These are phyloP conservation scores for Picea mariana DNA, from an alignment of 83 land plant species.

Conservation along the genomic window DNA sequence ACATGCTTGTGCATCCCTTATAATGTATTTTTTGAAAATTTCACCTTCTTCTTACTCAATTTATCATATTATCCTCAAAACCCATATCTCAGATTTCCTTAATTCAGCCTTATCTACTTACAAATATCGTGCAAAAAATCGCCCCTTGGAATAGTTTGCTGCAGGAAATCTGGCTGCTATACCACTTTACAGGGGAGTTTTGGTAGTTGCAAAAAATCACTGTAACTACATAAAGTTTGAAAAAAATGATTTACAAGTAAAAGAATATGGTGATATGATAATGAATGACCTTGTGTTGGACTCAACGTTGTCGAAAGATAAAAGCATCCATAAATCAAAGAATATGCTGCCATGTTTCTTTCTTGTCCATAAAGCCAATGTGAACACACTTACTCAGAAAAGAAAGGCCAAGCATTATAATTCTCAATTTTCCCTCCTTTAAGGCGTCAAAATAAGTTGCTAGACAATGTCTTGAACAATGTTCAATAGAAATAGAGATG, in stretches of 20 bases:
- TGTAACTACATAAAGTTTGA: too few relatives aligned
- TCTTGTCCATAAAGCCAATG: background rate
- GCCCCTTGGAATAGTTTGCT: too few relatives aligned
- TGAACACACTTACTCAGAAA: background rate
- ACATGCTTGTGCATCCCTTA: too few relatives aligned
- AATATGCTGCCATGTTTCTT: background rate
- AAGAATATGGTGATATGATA: slow-evolving; percentile 4
- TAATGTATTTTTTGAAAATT: too few relatives aligned
- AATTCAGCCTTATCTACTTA: too few relatives aligned
- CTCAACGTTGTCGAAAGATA: background rate
- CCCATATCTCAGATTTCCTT: too few relatives aligned
- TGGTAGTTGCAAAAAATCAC: too few relatives aligned
- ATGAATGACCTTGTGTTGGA: background rate
- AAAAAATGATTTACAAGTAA: slow-evolving; percentile 7
- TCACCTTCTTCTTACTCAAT: too few relatives aligned
- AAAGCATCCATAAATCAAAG: background rate
- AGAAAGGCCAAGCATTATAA: background rate
- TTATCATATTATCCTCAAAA: too few relatives aligned
- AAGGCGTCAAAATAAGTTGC: background rate
- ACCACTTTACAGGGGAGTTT: too few relatives aligned
- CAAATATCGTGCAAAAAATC: too few relatives aligned
- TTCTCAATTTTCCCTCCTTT: background rate
- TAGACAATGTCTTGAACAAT: background rate
- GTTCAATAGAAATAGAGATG: background rate
- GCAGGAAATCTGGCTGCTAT: too few relatives aligned